Evolutionary conservation across 2,329 filamentous ascomycete genomes (phyloP), one percentile per base, ranked within the genome.

Genomic region (Botryotinia globosa): DNA sequence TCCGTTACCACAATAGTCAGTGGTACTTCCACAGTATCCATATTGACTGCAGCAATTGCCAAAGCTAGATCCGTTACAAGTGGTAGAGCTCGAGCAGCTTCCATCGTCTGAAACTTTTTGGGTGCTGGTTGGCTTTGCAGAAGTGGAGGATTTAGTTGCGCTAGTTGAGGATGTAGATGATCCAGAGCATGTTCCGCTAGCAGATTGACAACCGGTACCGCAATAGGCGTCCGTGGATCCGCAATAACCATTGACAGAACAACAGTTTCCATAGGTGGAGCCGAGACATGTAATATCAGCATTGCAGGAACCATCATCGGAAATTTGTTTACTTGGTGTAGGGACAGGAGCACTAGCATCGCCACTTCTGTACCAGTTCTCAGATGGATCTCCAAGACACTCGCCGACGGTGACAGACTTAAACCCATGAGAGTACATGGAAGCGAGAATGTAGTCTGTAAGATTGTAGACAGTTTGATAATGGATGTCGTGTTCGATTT

Each of bases 401-500:
- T 85, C 80, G 2, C 85, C 85, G 51, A 86, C 82, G 8, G 84
- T 84, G 29, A 85, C 84, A 70, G 80, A 82, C 78, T 76, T 75
- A 62, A 75, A 81, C 0, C 83, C 84, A 37, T 82, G 79, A 2
- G 66, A 73, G n/a, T 79, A 77, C 74, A 85, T 80, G 39, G 75
- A 77, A 6, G 76, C 73, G 9, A 82, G 68, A 63, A 82, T 81
- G 61, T 80, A 82, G 20, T 79, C 76, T 3, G 81, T 82, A 10
- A 84, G 76, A 64, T 81, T 81, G 18, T 79, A 77, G 7, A 80
- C 82, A 0, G 81, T 81, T 67, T 81, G 78, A 32, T 80, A 77
- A 69, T 83, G 81, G 39, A 83, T 82, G 73, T 83, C 82, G 65
- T 83, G 82, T 25, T 87, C 84, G 74, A 89, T 88, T 70, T 84